phyloP scores from a whole-genome alignment of 2,329 filamentous ascomycete species.

The Ascochyta clinopodiicola region DNA sequence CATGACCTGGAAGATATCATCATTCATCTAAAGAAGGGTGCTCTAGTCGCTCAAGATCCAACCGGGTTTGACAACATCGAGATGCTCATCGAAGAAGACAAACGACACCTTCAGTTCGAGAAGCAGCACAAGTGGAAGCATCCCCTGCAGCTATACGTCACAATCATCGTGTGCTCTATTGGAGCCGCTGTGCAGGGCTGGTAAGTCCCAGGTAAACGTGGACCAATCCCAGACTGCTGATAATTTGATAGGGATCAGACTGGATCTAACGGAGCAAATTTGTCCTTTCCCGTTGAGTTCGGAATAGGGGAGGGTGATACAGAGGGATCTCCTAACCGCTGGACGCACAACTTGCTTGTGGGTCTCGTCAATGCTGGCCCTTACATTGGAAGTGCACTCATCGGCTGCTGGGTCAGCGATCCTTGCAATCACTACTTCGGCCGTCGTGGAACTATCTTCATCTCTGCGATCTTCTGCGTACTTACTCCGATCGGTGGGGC shows the following conservation, averaged over 20 bases:
- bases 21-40: slow-evolving; percentile 55
- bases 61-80: slow-evolving; percentile 66
- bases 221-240: too few relatives aligned
- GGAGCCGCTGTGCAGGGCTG: slow-evolving; percentile 63
- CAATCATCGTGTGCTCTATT: slow-evolving; percentile 70
- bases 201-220: not conserved
- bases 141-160: slow-evolving; percentile 66
- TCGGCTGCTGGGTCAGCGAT: slow-evolving; percentile 37
- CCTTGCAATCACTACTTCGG: slow-evolving; percentile 39
- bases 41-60: slow-evolving; percentile 74
- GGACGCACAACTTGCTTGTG: slow-evolving; percentile 23
- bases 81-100: slow-evolving; percentile 66
- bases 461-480: slow-evolving; percentile 34
- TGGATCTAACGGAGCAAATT: slow-evolving; percentile 58
- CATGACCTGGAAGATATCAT: slow-evolving; percentile 57
- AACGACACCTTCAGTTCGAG: slow-evolving; percentile 65
- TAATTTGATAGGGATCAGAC: slow-evolving; percentile 63
- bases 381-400: slow-evolving; percentile 38
- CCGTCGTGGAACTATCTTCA: slow-evolving; percentile 37
- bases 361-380: slow-evolving; percentile 32
- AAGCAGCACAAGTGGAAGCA: slow-evolving; percentile 66
- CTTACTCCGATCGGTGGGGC: slow-evolving; percentile 35
- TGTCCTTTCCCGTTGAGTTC: slow-evolving; percentile 64
- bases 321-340: slow-evolving; percentile 24
- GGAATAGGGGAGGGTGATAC: slow-evolving; percentile 48